Evolutionary conservation across 768 basidiomycete species (phyloP).

Genomic region (Tricholoma terreum): DNA sequence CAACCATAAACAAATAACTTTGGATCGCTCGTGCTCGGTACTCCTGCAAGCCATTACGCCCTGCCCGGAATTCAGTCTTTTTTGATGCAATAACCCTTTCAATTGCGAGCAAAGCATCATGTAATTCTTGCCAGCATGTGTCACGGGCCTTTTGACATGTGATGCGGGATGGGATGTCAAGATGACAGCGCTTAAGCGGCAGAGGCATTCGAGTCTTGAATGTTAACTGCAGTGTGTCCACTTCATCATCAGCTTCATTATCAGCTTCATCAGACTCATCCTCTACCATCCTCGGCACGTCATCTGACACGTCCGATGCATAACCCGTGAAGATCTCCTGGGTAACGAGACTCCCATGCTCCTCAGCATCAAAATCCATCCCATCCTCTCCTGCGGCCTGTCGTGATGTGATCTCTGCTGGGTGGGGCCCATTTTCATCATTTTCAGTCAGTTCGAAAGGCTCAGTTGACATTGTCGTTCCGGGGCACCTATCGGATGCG

Average conservation of each 20-base stretch:
- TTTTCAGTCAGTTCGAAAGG: background rate
- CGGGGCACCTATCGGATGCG: background rate
- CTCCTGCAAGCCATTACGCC: slow-evolving; percentile 15
- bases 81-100: slow-evolving; percentile 14
- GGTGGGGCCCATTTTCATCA: too few relatives aligned
- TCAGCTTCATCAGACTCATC: background rate
- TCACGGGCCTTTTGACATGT: background rate
- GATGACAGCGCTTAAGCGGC: background rate
- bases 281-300: background rate
- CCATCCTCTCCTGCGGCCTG: too few relatives aligned
- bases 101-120: slow-evolving; percentile 7
- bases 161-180: background rate
- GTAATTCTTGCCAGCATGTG: background rate
- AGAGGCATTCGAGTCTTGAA: background rate
- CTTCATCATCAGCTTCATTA: background rate
- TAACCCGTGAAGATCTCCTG: background rate
- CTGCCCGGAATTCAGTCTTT: slow-evolving; percentile 10
- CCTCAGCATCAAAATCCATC: background rate
- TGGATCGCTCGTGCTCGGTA: slow-evolving; percentile 13
- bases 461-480: background rate
- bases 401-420: too few relatives aligned
- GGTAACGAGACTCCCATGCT: background rate
- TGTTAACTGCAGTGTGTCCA: background rate
- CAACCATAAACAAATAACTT: slow-evolving; percentile 13
- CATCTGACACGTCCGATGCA: background rate